Evolutionary conservation across 129 eudicot genomes (phyloP), one percentile per base, ranked within the genome.

Genomic region (Flaveria trinervia): DNA sequence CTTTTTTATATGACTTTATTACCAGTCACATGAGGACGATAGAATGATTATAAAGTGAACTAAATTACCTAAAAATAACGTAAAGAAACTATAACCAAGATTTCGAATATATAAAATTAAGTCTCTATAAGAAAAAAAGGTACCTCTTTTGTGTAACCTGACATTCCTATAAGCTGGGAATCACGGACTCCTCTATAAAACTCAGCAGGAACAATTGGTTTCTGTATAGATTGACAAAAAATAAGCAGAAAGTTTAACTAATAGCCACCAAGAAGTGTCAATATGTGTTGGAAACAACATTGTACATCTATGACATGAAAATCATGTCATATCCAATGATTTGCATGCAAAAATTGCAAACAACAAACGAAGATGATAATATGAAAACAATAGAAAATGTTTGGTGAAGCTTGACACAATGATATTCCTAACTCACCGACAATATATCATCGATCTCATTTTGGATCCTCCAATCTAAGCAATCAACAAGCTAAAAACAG

Each of bases 121-220:
- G 6, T 44, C 22, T 56, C 11, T 41, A 30, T 30, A 30, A 30
- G 4, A 46, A 43, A 7, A 39, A 46, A 1, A 22, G 52, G 26
- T 87, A 95, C 99, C 96, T 95, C 92, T 76, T 86, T 95, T 81
- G 99, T 80, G 86, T 86, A 88, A 51, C 99, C 99, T 56, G 92
- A 86, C 88, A 95, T 73, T 72, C 99, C 99, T 78, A 88, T 60
- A 76, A 95, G 96, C 83, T 92, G 94, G 65, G 99, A 87, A 83
- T 95, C 97, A 68, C 99, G 93, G 17, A 95, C 84, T 61, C 77
- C 89, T 84, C 95, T 88, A 76, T 92, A 95, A 57, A 88, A 80
- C 56, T 92, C 87, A 74, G 59, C 59, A 73, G 98, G 96, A 66
- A 80, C 65, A 33, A 95, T 95, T 83, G 97, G 99, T 88, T 89